Evolutionary conservation across 306 rosid genomes (phyloP), one percentile per base, ranked within the genome.

Genomic region (Cucurbita ficifolia): DNA sequence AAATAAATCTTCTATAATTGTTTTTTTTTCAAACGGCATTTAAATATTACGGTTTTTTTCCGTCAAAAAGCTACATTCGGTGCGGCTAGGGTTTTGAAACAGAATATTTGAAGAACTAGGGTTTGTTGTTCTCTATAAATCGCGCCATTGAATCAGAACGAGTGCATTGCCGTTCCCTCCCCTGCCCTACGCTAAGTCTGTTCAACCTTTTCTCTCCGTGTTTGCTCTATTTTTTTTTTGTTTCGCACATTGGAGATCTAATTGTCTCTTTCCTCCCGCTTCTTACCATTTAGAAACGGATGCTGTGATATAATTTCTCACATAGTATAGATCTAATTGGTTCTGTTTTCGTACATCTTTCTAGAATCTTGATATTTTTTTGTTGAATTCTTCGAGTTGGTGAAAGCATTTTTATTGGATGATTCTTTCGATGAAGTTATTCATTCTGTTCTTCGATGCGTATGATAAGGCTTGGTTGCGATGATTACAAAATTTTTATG

Each of bases 391-490:
- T 40, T 63, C 2, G 49, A 38, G 7, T 8, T n/a, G 5, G 11
- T 38, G 4, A 1, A n/a, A 10, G 0, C 33, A 39, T 63, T 18
- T 55, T 52, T 52, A 52, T 8, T 7, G 3, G 29, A 3, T 3
- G 0, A 39, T 4, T 39, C 7, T 4, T 62, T 18, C 22, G 22
- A 1, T 40, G 33, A 63, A 18, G 14, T 63, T 5, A 16, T 42
- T 36, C 4, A 5, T 17, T n/a, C 0, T 36, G 5, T 35, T 65
- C 5, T 9, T 65, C 51, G 35, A 68, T 2, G 7, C 3, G 3
- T 43, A 43, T 48, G 56, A 6, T 10, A n/a, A 8, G 85, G 68
- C 75, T 50, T 56, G 78, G 83, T 77, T 46, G 42, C 42, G 42
- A 39, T 39, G 42, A 39, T 39, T 39, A 39, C 4, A 39, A 39